Evolutionary conservation across 352 stramenopile species (phyloP), one percentile per base, ranked within the genome.

Genomic region (Aphanomyces euteiches): DNA sequence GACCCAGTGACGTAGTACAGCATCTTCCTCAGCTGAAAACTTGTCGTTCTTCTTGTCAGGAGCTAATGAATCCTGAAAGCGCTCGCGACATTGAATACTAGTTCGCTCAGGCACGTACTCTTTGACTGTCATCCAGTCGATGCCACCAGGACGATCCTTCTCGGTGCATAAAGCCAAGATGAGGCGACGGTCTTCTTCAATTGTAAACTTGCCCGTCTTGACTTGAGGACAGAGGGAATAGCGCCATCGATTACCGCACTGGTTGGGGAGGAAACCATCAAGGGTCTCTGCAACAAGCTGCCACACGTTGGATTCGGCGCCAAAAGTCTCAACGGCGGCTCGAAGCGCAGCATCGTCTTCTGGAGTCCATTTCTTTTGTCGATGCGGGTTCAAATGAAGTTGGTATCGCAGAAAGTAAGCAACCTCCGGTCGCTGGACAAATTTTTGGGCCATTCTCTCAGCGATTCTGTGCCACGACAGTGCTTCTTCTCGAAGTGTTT

Each of bases 211-310:
- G 15, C 64, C 64, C 0, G 17, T 48, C 40, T 63, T 70, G 13
- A 70, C 47, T 19, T 28, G 17, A 4, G 64, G 64, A 47, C 64
- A 63, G 13, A 58, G 38, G 2, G 17, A 28, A 15, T 70, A 21
- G 17, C 64, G 64, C 64, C 64, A 70, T 37, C 64, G 64, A 15
- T 59, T 61, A n/a, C 64, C 64, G 21, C 64, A 70, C 40, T 70
- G 64, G 21, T 70, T 39, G 17, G 64, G 45, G 8, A 38, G 28
- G 38, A 61, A 56, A 12, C 54, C 50, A 15, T 41, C 64, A 21
- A 70, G 37, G 3, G n/a, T 48, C 39, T 70, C 64, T 17, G 64
- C 64, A 37, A 70, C 64, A 19, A 70, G 47, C 17, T 50, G 64
- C 64, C 64, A 70, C 21, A 70, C 47, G 40, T 70, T 70, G 15